These are phyloP conservation scores for Rhizoclosmatium sp. DNA, from an alignment of 192 early-diverging fungal genomes.

Conservation along the genomic window DNA sequence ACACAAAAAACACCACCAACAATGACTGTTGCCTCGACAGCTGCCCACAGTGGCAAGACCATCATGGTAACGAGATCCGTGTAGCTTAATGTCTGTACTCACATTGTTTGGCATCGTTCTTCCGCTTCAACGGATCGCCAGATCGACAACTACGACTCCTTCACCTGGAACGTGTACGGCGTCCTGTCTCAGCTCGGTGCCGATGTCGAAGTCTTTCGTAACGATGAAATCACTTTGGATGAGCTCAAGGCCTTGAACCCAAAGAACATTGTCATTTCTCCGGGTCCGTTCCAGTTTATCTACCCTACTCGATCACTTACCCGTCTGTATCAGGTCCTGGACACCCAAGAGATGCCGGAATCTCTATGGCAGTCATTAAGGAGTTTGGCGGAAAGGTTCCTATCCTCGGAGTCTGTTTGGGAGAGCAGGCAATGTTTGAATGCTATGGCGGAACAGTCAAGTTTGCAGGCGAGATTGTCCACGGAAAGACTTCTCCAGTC, in stretches of 20 bases:
- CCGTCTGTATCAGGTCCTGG: constrained; percentile 72
- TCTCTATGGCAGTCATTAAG: constrained; percentile 86
- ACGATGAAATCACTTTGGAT: constrained; percentile 91
- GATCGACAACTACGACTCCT: constrained; percentile 99
- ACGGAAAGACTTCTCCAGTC: constrained; percentile 94
- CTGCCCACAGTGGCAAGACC: not conserved
- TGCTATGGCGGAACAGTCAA: constrained; percentile 92
- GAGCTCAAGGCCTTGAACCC: constrained; percentile 84
- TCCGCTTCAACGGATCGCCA: not conserved
- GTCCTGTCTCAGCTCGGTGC: constrained; percentile 91
- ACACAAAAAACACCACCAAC: not conserved
- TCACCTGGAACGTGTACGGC: constrained; percentile 99
- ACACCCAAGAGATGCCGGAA: constrained; percentile 89
- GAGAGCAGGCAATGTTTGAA: constrained; percentile 98
- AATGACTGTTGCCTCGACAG: not conserved
- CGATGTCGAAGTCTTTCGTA: constrained; percentile 89
- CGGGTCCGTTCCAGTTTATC: constrained; percentile 40
- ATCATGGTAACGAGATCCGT: not conserved
- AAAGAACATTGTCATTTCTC: constrained; percentile 94
- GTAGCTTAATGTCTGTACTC: not conserved
- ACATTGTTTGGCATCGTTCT: not conserved
- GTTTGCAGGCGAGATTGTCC: constrained; percentile 95
- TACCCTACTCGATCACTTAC: not conserved
- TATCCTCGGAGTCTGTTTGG: constrained; percentile 96
- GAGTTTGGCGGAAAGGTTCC: constrained; percentile 95